Evolutionary conservation across 2,329 filamentous ascomycete species (phyloP).

Genomic region (Aspergillus cejpii): DNA sequence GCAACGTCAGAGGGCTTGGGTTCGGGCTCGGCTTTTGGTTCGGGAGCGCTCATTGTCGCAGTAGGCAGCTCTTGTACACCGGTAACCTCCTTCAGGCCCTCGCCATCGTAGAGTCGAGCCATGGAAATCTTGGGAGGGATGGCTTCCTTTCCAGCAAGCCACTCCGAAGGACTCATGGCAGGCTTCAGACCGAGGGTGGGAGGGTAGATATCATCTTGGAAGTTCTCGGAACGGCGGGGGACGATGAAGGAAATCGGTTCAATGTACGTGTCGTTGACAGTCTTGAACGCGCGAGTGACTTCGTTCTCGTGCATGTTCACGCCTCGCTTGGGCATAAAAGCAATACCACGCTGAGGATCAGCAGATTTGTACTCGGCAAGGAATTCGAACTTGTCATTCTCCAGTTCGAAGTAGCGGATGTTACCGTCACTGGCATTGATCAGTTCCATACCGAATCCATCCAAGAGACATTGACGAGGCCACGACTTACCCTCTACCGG

Average conservation of each 20-base stretch:
- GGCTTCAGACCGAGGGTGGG: constrained; percentile 74
- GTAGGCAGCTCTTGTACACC: constrained; percentile 38
- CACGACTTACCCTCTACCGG: constrained; percentile 77
- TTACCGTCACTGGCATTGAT: constrained; percentile 70
- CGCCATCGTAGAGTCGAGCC: constrained; percentile 83
- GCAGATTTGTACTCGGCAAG: constrained; percentile 95
- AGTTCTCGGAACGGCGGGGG: constrained; percentile 82
- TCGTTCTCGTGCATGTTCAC: constrained; percentile 97
- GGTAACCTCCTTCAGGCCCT: constrained; percentile 67
- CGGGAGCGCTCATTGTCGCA: constrained; percentile 34
- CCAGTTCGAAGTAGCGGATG: constrained; percentile 97
- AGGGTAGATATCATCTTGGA: constrained; percentile 96
- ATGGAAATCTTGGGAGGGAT: constrained; percentile 88
- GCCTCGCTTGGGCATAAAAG: constrained; percentile 88
- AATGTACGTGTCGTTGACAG: constrained; percentile 86
- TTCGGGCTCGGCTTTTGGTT: constrained; percentile 46
- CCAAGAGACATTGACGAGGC: not conserved
- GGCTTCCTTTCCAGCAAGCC: constrained; percentile 77
- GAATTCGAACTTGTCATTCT: constrained; percentile 98
- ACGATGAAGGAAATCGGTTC: constrained; percentile 98
- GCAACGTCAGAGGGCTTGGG: constrained; percentile 36
- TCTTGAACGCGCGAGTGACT: constrained; percentile 93
- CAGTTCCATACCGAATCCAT: constrained; percentile 3
- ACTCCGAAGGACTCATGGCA: constrained; percentile 72
- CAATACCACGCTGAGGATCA: constrained; percentile 89